Conservation (phyloP, 148 eudicot species). For the Diospyros lotus region DNA sequence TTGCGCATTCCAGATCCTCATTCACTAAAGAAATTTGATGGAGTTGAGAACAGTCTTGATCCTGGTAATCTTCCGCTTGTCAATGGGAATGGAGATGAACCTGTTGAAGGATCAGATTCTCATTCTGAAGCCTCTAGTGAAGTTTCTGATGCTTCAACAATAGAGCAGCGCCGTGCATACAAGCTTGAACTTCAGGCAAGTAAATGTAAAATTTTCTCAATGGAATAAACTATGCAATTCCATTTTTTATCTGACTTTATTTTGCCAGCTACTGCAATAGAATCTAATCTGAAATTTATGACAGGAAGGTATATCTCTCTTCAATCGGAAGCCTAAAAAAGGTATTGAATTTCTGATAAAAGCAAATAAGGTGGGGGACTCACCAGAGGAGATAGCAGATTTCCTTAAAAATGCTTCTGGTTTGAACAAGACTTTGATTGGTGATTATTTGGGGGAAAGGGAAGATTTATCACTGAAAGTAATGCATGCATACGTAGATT, state of each 20-base stretch:
- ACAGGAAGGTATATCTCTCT: conserved; percentile 99
- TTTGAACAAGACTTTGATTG: conserved; percentile 75
- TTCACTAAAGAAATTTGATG: conserved; percentile 51
- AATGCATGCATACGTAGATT: conserved; percentile 97
- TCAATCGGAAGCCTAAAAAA: conserved; percentile 90
- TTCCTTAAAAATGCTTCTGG: conserved; percentile 87
- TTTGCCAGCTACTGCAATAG: background rate
- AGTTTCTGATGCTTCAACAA: conserved; percentile 76
- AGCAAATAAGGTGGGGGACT: conserved; percentile 89
- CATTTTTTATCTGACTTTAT: too few relatives aligned
- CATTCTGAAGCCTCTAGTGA: conserved; percentile 81
- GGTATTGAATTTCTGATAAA: conserved; percentile 93
- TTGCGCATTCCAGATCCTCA: conserved; percentile 80
- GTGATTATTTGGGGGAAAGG: conserved; percentile 98
- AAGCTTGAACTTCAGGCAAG: conserved; percentile 98
- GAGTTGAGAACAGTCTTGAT: conserved; percentile 53
- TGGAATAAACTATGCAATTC: background rate
- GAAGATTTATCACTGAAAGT: conserved; percentile 90
- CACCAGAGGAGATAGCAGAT: conserved; percentile 83
- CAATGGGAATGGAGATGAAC: conserved; percentile 77
- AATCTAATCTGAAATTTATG: conserved; percentile 41
- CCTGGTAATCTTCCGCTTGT: conserved; percentile 41
- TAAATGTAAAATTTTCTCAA: background rate
- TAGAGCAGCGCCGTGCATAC: conserved; percentile 98
- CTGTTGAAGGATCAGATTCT: conserved; percentile 69